phyloP scores from a whole-genome alignment of 345 rosid genomes.

The Arabis hirsuta region DNA sequence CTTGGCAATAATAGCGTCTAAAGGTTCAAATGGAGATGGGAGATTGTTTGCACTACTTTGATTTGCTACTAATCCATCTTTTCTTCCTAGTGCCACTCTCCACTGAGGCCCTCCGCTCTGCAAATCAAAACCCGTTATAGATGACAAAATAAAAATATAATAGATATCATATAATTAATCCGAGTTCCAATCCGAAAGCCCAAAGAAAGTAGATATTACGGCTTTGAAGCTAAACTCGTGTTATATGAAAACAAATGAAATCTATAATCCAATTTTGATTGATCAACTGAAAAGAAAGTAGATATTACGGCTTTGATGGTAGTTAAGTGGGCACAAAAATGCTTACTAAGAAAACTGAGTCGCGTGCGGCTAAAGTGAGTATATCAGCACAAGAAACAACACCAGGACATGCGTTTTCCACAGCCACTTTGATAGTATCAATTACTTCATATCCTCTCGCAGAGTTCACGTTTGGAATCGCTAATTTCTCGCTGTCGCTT shows the following conservation, averaged over 20 bases:
- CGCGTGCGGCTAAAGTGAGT: conserved; percentile 71
- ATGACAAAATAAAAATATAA: neutral
- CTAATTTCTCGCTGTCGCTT: conserved; percentile 55
- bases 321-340: neutral
- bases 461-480: conserved; percentile 55
- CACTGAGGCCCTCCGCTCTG: conserved; percentile 84
- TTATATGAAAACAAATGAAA: neutral
- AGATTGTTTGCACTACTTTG: conserved; percentile 58
- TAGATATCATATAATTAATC: neutral
- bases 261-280: neutral
- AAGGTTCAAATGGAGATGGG: conserved; percentile 65
- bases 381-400: conserved; percentile 80
- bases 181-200: neutral
- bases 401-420: conserved; percentile 71
- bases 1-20: conserved; percentile 54
- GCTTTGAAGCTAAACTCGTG: conserved; percentile 1
- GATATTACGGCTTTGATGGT: neutral
- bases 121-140: conserved; percentile 26
- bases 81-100: conserved; percentile 75
- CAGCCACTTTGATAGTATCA: conserved; percentile 62
- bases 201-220: too few species aligned
- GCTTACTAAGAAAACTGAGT: conserved; percentile 68
- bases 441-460: conserved; percentile 66
- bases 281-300: neutral
- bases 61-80: conserved; percentile 71